A percentile compares a stretch with the other conserved stretches of the same genome.
These are phyloP conservation scores for Asterionellopsis glacialis DNA, from an alignment of 108 stramenopile species.

Conservation along the genomic window DNA sequence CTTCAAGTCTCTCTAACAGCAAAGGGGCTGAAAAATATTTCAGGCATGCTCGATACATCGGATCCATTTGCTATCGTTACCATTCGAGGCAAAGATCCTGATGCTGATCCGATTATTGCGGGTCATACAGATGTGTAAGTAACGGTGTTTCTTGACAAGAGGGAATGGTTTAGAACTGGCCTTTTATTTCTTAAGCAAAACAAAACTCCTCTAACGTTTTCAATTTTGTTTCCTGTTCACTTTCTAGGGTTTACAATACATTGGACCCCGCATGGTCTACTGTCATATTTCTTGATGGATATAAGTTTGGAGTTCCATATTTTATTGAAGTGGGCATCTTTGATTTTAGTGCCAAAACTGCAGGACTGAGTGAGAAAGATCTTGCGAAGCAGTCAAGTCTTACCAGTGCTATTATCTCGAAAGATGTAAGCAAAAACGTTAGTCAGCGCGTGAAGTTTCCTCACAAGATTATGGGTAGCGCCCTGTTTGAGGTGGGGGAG, in stretches of 20 bases:
- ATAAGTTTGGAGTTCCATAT: slow-evolving; percentile 50
- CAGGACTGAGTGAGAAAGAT: slow-evolving; percentile 29
- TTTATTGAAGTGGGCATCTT: slow-evolving; percentile 57
- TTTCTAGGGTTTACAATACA: slow-evolving; percentile 42
- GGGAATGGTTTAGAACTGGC: no score
- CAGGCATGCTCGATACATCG: background rate
- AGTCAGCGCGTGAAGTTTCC: slow-evolving; percentile 34
- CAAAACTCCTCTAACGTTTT: background rate
- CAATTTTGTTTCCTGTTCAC: background rate
- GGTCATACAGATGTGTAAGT: slow-evolving; percentile 3
- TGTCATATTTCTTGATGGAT: slow-evolving; percentile 44
- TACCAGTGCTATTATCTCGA: slow-evolving; percentile 25
- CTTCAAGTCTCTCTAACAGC: background rate
- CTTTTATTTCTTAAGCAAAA: no score
- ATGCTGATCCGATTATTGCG: background rate
- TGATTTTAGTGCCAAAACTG: slow-evolving; percentile 44
- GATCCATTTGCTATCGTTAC: slow-evolving; percentile 5
- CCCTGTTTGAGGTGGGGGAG: slow-evolving; percentile 74
- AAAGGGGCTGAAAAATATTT: background rate
- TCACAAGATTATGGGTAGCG: slow-evolving; percentile 64
- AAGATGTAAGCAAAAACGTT: slow-evolving; percentile 19
- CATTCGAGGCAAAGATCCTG: background rate
- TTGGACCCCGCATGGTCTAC: slow-evolving; percentile 44
- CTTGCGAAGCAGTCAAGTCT: slow-evolving; percentile 35
- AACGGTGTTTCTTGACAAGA: background rate